These are phyloP conservation scores for Hawksworthiomyces lignivorus DNA, from an alignment of 2,329 filamentous ascomycete species.

Conservation along the genomic window DNA sequence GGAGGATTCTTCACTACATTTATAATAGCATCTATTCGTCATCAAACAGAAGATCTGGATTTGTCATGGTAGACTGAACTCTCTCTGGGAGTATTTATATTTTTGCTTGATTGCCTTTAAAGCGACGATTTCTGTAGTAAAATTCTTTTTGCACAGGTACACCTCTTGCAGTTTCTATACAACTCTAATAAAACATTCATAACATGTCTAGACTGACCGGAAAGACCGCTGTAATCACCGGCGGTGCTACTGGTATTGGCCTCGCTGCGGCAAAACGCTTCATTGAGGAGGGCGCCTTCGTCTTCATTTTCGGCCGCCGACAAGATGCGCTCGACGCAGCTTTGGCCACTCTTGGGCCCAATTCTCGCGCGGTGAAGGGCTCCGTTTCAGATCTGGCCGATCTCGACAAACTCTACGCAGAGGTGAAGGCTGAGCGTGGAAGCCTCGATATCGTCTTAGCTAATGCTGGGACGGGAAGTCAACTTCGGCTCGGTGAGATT, in stretches of 20 bases:
- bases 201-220: constrained; percentile 8
- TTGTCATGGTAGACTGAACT: too few species aligned
- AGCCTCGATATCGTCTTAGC: constrained; percentile 58
- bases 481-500: constrained; percentile 50
- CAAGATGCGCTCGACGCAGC: constrained; percentile 29
- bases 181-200: not conserved
- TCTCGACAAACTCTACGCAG: constrained; percentile 6
- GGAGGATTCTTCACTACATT: too few species aligned
- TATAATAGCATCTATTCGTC: too few species aligned
- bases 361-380: constrained; percentile 9
- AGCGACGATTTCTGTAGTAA: too few species aligned
- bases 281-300: constrained; percentile 49
- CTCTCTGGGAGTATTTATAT: too few species aligned
- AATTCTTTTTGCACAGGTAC: too few species aligned
- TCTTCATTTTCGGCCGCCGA: constrained; percentile 53
- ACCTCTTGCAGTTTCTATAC: too few species aligned
- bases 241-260: constrained; percentile 65
- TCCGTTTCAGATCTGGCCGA: constrained; percentile 6
- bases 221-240: constrained; percentile 55
- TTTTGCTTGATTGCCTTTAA: too few species aligned
- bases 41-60: too few species aligned
- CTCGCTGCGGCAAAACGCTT: constrained; percentile 58
- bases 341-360: constrained; percentile 22
- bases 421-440: constrained; percentile 11
- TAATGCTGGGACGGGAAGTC: constrained; percentile 63